phyloP scores from a whole-genome alignment of 2,329 filamentous ascomycete species.

The Aurifilum marmelostoma region DNA sequence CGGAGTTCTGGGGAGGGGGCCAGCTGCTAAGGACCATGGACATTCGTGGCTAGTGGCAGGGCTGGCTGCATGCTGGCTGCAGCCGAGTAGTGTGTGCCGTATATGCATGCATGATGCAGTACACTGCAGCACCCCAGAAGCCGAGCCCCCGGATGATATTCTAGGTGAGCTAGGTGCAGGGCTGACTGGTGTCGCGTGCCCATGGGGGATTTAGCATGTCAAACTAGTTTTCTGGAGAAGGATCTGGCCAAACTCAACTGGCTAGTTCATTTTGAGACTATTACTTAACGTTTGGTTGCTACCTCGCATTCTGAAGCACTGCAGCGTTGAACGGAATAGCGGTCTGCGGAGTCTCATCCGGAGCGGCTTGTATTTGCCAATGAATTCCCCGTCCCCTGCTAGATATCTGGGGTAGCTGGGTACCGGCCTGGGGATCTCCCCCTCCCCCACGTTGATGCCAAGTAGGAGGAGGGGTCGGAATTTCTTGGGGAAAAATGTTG shows the following conservation, averaged over 20 bases:
- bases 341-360: not conserved
- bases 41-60: not conserved
- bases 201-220: not conserved
- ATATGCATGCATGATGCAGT: not conserved
- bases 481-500: not conserved
- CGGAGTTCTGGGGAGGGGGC: not conserved
- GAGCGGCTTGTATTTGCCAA: not conserved
- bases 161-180: not conserved
- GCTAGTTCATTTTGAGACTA: not conserved
- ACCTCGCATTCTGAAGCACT: not conserved
- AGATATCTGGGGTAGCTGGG: conserved; percentile 6
- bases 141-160: not conserved
- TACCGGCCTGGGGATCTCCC: not conserved
- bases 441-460: not conserved
- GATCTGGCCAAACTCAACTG: not conserved
- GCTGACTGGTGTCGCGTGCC: not conserved
- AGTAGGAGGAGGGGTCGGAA: not conserved
- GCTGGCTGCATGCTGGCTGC: not conserved
- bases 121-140: conserved; percentile 1
- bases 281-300: not conserved
- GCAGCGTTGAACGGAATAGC: not conserved
- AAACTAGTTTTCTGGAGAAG: not conserved
- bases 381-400: not conserved
- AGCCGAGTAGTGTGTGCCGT: not conserved
- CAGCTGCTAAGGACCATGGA: not conserved